phyloP scores from a whole-genome alignment of 1,139 yeast genomes.

The Pneumocystis murina region DNA sequence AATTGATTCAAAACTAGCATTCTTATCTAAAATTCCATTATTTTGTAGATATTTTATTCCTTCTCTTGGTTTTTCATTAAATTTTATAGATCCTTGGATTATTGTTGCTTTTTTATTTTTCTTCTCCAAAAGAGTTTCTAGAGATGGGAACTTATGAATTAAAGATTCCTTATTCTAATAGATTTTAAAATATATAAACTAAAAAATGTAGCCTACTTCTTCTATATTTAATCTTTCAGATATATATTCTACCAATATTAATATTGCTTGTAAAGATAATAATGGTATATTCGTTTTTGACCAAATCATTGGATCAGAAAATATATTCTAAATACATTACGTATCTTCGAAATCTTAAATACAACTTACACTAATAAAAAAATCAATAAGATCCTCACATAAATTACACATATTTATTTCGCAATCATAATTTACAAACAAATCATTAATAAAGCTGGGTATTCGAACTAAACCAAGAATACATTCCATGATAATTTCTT shows the following conservation, averaged over 20 bases:
- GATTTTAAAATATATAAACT: neutral
- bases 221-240: slow-evolving; percentile 33
- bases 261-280: slow-evolving; percentile 73
- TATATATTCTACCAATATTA: slow-evolving; percentile 55
- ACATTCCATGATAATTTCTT: slow-evolving; percentile 75
- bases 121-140: slow-evolving; percentile 21
- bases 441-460: slow-evolving; percentile 58
- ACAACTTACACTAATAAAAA: slow-evolving; percentile 38
- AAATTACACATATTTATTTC: slow-evolving; percentile 77
- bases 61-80: slow-evolving; percentile 62
- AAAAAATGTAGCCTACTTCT: neutral
- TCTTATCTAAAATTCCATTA: slow-evolving; percentile 48
- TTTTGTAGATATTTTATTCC: slow-evolving; percentile 54
- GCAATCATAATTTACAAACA: slow-evolving; percentile 79
- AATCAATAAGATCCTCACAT: slow-evolving; percentile 51
- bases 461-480: slow-evolving; percentile 64
- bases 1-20: slow-evolving; percentile 40
- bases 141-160: slow-evolving; percentile 9
- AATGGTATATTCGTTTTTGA: slow-evolving; percentile 89
- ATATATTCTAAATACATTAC: slow-evolving; percentile 13
- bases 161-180: neutral
- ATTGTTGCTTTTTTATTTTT: slow-evolving; percentile 56
- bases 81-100: slow-evolving; percentile 53
- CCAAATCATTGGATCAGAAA: slow-evolving; percentile 23
- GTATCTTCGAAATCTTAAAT: slow-evolving; percentile 49